phyloP scores from a whole-genome alignment of 441 rosid genomes.

The Pelargonium australe region DNA sequence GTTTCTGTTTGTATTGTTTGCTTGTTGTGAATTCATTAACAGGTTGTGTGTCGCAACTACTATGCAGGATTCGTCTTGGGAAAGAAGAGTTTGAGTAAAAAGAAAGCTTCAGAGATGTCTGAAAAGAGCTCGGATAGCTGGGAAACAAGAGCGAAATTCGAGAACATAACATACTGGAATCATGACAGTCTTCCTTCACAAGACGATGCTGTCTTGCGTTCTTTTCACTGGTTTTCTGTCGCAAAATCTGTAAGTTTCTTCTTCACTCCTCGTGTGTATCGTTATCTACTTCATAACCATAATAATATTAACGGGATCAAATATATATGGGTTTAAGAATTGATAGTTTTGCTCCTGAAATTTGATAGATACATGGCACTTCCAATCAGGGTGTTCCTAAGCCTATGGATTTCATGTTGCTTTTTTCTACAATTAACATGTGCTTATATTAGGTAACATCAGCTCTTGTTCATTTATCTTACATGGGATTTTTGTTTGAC shows the following conservation, averaged over 20 bases:
- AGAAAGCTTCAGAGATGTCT: constrained; percentile 37
- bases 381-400: not conserved
- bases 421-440: not conserved
- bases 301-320: not conserved
- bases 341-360: not conserved
- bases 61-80: constrained; percentile 62
- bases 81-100: constrained; percentile 43
- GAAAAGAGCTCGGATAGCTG: constrained; percentile 61
- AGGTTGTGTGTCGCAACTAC: not conserved
- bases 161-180: constrained; percentile 75
- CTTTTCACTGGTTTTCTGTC: constrained; percentile 60
- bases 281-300: not conserved
- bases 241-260: constrained; percentile 63
- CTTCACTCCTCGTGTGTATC: not conserved
- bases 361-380: not conserved
- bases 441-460: not conserved
- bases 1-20: not conserved
- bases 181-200: constrained; percentile 65
- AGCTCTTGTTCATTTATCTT: not conserved
- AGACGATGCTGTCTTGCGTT: constrained; percentile 59
- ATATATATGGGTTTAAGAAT: not conserved
- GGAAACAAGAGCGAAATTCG: constrained; percentile 68
- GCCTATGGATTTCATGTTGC: not conserved
- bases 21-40: not conserved
- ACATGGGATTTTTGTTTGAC: constrained; percentile 15